phyloP scores from a whole-genome alignment of 768 basidiomycete genomes.

The Ephemerocybe angulata region DNA sequence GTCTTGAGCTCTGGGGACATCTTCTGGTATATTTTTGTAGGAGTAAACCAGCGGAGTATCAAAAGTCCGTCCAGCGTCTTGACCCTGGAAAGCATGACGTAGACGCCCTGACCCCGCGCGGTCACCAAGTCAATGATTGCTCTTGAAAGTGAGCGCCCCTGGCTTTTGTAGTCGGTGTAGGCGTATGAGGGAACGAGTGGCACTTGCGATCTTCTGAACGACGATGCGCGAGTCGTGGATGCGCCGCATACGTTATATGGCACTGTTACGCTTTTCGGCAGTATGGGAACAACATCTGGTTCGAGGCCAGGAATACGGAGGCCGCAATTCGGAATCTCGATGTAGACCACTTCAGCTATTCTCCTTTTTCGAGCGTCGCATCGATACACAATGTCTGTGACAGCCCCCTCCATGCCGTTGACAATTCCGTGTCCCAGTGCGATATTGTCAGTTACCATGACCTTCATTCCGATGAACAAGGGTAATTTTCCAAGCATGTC shows the following conservation, averaged over 20 bases:
- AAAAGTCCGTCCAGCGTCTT: constrained; percentile 17
- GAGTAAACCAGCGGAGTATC: constrained; percentile 21
- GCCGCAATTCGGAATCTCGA: background rate
- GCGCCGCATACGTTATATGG: background rate
- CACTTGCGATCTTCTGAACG: background rate
- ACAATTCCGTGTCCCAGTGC: constrained; percentile 9
- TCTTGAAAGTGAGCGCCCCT: background rate
- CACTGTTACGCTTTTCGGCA: background rate
- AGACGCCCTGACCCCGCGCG: constrained; percentile 18
- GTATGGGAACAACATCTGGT: background rate
- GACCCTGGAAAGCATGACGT: constrained; percentile 28
- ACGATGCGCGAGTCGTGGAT: background rate
- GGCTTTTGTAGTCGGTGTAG: background rate
- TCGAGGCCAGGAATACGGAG: background rate
- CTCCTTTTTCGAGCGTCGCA: background rate
- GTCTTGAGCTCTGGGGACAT: constrained; percentile 12
- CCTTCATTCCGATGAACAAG: constrained; percentile 15
- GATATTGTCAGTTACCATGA: constrained; percentile 20
- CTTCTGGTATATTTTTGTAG: constrained; percentile 14
- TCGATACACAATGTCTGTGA: background rate
- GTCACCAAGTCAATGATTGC: constrained; percentile 3
- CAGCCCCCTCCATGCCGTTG: background rate
- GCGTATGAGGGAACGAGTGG: background rate
- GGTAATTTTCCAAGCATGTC: constrained; percentile 15
- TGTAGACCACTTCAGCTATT: background rate